Conservation (phyloP, 257 asterid species). For the Marsdenia floribunda region DNA sequence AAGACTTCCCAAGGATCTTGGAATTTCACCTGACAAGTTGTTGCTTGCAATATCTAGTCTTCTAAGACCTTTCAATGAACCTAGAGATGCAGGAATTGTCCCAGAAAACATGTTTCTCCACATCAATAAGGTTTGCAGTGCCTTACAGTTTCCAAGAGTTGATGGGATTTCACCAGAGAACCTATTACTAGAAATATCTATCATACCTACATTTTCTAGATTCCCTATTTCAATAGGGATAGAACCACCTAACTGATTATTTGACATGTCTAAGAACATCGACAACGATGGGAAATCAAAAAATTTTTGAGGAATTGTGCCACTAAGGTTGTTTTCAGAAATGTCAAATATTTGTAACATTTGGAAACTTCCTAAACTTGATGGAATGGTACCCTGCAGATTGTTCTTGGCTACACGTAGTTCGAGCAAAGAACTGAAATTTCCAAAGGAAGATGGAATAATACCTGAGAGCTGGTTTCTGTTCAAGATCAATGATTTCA, state of each 20-base stretch:
- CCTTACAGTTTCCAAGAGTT: not conserved
- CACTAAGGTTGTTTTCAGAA: not conserved
- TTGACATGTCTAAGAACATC: no score
- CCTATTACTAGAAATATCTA: no score
- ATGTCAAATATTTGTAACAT: not conserved
- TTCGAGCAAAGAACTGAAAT: not conserved
- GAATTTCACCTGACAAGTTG: not conserved
- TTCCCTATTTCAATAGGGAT: no score
- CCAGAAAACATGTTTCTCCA: not conserved
- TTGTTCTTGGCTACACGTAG: not conserved
- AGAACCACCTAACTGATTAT: no score
- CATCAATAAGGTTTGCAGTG: not conserved
- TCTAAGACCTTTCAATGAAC: not conserved
- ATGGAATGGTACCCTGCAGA: not conserved
- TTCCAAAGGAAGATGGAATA: not conserved
- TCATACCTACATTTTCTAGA: no score
- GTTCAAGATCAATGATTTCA: not conserved
- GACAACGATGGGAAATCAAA: no score
- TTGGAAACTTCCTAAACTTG: not conserved
- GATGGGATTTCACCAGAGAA: no score
- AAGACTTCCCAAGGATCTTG: not conserved
- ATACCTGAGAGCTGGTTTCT: not conserved
- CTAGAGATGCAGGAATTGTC: not conserved
- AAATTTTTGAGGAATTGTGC: no score
- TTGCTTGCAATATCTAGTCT: not conserved